Base-by-base conservation (phyloP, 768 basidiomycete species). In the Boletus pseudopeckii region DNA sequence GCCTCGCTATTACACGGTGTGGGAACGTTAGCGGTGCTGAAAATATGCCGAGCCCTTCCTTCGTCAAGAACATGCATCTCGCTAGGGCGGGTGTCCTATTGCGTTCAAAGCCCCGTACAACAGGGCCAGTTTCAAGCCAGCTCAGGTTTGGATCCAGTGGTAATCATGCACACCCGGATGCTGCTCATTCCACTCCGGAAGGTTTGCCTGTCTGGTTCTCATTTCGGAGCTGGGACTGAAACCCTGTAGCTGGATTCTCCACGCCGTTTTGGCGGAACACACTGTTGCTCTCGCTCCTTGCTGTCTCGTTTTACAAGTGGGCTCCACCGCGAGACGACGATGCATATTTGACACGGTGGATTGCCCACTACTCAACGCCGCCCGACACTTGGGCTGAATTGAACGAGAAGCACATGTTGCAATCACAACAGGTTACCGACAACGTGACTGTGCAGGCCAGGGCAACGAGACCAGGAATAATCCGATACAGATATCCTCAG, bases 401-500 rank as follows among this genome's bases (percentile, higher is more conserved):
- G 60, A 85, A 84, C 59, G 77, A 79, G 55, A 77, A 80, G 58
- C 84, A 90, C 66, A 75, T 68, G 70, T 73, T 53, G 67, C 75
- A 54, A 67, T 80, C 56, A 62, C 68, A 51, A 73, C 80, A 56
- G 71, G 78, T 50, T 37, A 59, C 64, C 15, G 72, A 76, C 10
- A 71, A 64, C 42, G 58, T 77, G 48, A 60, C 83, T 10, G 63
- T 82, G 36, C 60, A 76, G 62, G 58, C 71, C 70, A 64, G 75
- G 71, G 61, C 75, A 66, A 69, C 76, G 69, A 63, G 77, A 72
- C 61, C 76, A 46, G 56, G 55, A 15, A 76, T 86, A 37, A 81
- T 83, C 66, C 79, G 86, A 38, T 84, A 80, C 65, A 77, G 85
- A 59, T 87, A 84, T 66, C 85, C 88, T 49, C 85, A 88, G 90